These are phyloP conservation scores for Mimosa pudica DNA, from an alignment of 306 rosid species.

Conservation along the genomic window DNA sequence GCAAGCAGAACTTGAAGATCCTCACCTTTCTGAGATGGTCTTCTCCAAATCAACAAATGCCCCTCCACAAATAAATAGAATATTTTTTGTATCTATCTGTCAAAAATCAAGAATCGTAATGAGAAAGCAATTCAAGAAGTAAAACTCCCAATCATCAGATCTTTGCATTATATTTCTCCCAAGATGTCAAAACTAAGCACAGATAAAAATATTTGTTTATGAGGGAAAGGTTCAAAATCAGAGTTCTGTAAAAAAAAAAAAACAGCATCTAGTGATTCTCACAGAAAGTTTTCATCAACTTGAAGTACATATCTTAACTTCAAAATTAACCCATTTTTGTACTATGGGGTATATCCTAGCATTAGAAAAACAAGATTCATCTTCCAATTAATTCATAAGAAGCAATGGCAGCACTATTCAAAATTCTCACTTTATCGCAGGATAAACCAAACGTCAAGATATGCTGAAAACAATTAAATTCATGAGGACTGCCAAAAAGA, in stretches of 20 bases:
- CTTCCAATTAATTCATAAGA: constrained; percentile 17
- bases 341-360: neutral
- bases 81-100: constrained; percentile 67
- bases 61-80: constrained; percentile 79
- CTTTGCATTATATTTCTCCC: constrained; percentile 9
- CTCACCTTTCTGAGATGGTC: constrained; percentile 70
- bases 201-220: neutral
- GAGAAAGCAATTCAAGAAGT: constrained; percentile 14
- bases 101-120: constrained; percentile 25
- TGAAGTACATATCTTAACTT: neutral
- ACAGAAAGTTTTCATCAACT: neutral
- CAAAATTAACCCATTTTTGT: constrained; percentile 4
- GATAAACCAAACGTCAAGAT: neutral
- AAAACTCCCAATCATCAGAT: constrained; percentile 13
- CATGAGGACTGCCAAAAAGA: neutral
- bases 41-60: constrained; percentile 76
- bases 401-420: neutral
- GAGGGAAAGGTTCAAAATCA: neutral
- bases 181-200: neutral
- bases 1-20: constrained; percentile 25
- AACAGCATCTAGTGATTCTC: neutral
- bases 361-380: constrained; percentile 16
- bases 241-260: neutral
- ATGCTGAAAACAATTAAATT: neutral
- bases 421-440: constrained; percentile 6